Conservation (phyloP, 2,329 filamentous ascomycete genomes). For the Fusarium sulawesiense region DNA sequence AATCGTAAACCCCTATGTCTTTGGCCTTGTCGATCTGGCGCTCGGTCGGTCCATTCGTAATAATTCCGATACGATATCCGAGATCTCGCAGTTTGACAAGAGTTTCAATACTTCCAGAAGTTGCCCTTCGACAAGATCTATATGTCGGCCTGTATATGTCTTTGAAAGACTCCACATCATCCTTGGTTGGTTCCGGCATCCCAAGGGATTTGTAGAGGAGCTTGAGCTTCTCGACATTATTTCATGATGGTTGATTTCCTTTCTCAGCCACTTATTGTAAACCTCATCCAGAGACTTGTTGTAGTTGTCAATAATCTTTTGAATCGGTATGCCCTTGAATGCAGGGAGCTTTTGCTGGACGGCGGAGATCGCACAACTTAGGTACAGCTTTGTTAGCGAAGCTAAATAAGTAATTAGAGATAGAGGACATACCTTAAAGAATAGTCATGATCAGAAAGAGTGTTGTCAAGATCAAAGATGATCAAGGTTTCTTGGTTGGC, state of each 20-base stretch:
- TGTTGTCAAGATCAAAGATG: conserved; percentile 24
- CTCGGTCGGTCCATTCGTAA: conserved; percentile 6
- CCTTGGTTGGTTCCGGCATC: background rate
- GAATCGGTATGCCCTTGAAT: background rate
- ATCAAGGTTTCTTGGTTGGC: background rate
- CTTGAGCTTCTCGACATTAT: background rate
- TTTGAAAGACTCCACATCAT: conserved; percentile 11
- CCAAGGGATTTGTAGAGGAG: background rate
- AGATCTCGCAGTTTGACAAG: conserved; percentile 1
- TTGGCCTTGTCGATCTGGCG: conserved; percentile 7
- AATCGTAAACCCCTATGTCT: conserved; percentile 4
- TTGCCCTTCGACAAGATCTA: conserved; percentile 7
- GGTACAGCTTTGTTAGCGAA: no score
- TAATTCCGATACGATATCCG: conserved; percentile 15
- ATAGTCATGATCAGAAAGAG: conserved; percentile 18
- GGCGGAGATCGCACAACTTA: background rate
- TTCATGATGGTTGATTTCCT: background rate
- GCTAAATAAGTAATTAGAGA: no score
- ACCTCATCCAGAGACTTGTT: background rate
- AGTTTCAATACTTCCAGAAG: conserved; percentile 10
- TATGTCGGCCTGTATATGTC: conserved; percentile 13
- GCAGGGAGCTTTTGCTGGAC: background rate
- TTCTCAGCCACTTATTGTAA: background rate
- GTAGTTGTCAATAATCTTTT: background rate
- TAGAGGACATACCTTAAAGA: background rate